These are phyloP conservation scores for Clonostachys solani DNA, from an alignment of 2,329 filamentous ascomycete species.

Conservation along the genomic window DNA sequence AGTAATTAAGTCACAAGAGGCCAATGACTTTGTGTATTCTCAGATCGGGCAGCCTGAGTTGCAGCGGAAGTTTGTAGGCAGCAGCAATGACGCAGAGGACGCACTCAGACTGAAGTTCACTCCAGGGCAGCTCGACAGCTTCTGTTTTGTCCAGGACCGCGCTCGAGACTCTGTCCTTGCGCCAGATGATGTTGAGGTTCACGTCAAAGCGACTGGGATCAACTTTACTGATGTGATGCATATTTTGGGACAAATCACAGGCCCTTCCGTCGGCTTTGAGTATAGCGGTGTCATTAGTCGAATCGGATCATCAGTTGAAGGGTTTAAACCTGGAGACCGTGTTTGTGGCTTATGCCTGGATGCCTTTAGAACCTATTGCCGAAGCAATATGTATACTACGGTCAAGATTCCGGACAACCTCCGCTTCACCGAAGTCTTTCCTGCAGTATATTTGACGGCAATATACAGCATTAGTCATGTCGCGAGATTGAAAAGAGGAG, in stretches of 20 bases:
- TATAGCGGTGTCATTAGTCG: constrained; percentile 13
- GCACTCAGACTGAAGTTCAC: not conserved
- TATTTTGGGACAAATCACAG: too few relatives aligned
- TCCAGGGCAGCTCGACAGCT: not conserved
- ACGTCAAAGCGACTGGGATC: constrained; percentile 6
- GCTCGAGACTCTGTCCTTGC: not conserved
- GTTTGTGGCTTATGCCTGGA: constrained; percentile 14
- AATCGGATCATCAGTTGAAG: constrained; percentile 7
- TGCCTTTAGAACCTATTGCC: constrained; percentile 12
- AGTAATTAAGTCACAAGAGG: too few relatives aligned
- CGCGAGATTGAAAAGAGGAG: constrained; percentile 22
- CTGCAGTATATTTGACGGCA: constrained; percentile 19
- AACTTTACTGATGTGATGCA: constrained; percentile 21
- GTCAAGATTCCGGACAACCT: not conserved
- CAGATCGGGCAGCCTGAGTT: too few relatives aligned
- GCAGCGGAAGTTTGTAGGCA: too few relatives aligned
- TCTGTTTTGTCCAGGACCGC: not conserved
- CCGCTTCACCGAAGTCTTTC: constrained; percentile 9
- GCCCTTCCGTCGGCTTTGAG: too few relatives aligned
- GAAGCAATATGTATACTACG: too few relatives aligned
- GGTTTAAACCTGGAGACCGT: constrained; percentile 14
- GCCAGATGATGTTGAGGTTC: constrained; percentile 6
- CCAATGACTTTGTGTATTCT: too few relatives aligned
- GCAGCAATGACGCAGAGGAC: not conserved
- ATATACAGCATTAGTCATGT: constrained; percentile 20